These are phyloP conservation scores for Rhodotorula sp. DNA, from an alignment of 1,284 basidiomycete species.

Conservation along the genomic window DNA sequence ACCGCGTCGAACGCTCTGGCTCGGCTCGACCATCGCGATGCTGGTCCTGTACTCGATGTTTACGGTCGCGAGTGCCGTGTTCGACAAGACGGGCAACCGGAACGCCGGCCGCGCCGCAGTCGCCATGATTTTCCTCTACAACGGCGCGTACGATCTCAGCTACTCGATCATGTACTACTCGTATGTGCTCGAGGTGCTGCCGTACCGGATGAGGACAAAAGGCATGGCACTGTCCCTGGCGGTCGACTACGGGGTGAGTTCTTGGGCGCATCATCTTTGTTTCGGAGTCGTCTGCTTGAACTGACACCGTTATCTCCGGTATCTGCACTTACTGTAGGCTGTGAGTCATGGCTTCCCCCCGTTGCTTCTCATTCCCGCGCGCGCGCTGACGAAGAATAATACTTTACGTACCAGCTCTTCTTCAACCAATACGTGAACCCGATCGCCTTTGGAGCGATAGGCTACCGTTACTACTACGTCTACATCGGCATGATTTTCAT, in stretches of 20 bases:
- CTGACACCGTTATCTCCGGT: background rate
- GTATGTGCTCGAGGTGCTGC: conserved; percentile 44
- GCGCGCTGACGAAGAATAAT: background rate
- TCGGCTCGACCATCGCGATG: conserved; percentile 45
- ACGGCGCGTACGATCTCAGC: conserved; percentile 35
- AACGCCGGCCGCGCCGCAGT: conserved; percentile 45
- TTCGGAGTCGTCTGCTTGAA: no score
- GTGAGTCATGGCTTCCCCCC: background rate
- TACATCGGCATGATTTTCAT: conserved; percentile 43
- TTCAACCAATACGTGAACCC: background rate
- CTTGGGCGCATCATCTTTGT: background rate
- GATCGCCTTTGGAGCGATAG: conserved; percentile 9
- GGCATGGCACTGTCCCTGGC: conserved; percentile 36
- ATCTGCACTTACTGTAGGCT: background rate
- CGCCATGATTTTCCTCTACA: conserved; percentile 12
- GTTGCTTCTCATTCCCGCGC: background rate
- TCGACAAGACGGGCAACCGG: conserved; percentile 38
- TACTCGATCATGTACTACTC: conserved; percentile 11
- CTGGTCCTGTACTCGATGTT: conserved; percentile 40
- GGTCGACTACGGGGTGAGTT: conserved; percentile 13
- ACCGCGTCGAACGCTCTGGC: conserved; percentile 43
- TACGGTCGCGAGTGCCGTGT: conserved; percentile 43
- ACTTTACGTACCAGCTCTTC: background rate
- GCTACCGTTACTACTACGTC: conserved; percentile 37
- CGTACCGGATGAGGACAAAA: conserved; percentile 42